Percentiles rank a stretch among this genome's conserved stretches.
Evolutionary conservation across 164 flowering plant species (phyloP).

Genomic region (Vitis rotundifolia): DNA sequence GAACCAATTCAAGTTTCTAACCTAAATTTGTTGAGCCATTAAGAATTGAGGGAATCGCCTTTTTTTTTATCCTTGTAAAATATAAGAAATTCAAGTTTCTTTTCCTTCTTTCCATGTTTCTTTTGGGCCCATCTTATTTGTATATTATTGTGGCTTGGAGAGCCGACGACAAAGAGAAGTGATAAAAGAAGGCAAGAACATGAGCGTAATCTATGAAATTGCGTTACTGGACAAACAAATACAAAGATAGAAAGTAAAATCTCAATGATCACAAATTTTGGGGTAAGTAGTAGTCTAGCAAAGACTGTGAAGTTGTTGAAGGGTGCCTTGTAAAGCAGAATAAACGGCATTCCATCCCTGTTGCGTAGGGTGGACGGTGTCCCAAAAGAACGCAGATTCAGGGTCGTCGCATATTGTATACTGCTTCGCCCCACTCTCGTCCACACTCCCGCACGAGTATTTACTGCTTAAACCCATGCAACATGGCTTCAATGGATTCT

Average conservation of each 20-base stretch:
- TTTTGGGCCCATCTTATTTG: no score
- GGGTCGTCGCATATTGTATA: conserved; percentile 54
- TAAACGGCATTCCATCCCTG: conserved; percentile 59
- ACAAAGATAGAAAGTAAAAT: not conserved
- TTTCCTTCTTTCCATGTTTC: no score
- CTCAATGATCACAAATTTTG: not conserved
- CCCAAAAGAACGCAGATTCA: conserved; percentile 60
- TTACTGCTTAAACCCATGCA: conserved; percentile 36
- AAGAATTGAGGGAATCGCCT: no score
- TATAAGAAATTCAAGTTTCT: no score
- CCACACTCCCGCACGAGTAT: conserved; percentile 44
- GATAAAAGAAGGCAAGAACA: not conserved
- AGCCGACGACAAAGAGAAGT: no score
- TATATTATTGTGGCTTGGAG: no score
- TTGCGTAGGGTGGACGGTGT: conserved; percentile 55
- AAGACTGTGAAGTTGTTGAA: conserved; percentile 16
- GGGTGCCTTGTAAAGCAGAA: conserved; percentile 24
- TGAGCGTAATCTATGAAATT: no score
- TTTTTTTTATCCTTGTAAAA: no score
- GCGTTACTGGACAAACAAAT: no score
- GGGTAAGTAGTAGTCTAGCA: not conserved
- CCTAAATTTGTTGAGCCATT: no score
- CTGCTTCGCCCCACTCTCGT: conserved; percentile 37
- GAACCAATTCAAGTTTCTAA: no score
- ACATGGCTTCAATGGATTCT: conserved; percentile 59